Percentiles rank a stretch among this genome's conserved stretches.
phyloP scores from a whole-genome alignment of 2,329 filamentous ascomycete species.

The Botrytis tulipae region DNA sequence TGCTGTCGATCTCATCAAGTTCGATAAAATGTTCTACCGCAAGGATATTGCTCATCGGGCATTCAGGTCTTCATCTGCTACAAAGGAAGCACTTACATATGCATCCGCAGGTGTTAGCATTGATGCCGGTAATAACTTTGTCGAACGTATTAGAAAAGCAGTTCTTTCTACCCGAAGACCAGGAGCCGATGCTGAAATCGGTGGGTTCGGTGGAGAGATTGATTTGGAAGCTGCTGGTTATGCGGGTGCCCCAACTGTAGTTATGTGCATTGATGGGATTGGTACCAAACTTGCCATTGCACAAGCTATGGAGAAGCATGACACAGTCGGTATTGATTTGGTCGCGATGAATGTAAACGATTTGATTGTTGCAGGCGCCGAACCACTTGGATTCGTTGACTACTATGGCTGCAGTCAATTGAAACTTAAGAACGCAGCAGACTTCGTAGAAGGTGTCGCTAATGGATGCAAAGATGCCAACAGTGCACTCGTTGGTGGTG shows the following conservation, averaged over 20 bases:
- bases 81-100: conserved; percentile 70
- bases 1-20: conserved; percentile 75
- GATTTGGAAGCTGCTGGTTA: conserved; percentile 76
- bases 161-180: conserved; percentile 82
- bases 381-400: conserved; percentile 94
- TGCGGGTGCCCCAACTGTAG: conserved; percentile 70
- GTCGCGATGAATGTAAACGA: conserved; percentile 91
- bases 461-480: conserved; percentile 80
- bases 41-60: conserved; percentile 86
- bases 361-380: conserved; percentile 90
- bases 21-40: conserved; percentile 58
- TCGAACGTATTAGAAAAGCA: conserved; percentile 85
- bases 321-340: conserved; percentile 93
- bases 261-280: conserved; percentile 94
- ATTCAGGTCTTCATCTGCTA: conserved; percentile 47
- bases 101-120: conserved; percentile 92
- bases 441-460: conserved; percentile 90
- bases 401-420: conserved; percentile 95
- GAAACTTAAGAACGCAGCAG: conserved; percentile 70
- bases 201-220: conserved; percentile 89
- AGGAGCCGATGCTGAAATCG: conserved; percentile 79
- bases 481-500: conserved; percentile 91
- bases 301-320: conserved; percentile 83
- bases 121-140: conserved; percentile 88
- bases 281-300: conserved; percentile 97